Evolutionary conservation across 73 alveolate genomes (phyloP).

Genomic region (Tetrahymena malaccensis): DNA sequence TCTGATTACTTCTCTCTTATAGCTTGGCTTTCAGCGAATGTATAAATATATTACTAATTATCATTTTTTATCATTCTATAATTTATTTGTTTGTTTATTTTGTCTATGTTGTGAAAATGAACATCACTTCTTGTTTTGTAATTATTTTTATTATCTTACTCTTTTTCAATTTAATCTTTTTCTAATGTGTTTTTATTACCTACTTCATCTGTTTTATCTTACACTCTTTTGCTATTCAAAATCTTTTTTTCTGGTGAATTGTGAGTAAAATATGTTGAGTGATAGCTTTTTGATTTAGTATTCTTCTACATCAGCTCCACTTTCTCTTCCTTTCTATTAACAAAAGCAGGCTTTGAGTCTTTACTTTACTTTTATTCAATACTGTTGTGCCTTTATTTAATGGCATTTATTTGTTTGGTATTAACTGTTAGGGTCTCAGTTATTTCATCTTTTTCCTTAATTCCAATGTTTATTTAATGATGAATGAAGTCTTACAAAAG

Average conservation of each 20-base stretch:
- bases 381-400: background rate
- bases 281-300: background rate
- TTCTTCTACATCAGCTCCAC: background rate
- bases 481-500: background rate
- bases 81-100: background rate
- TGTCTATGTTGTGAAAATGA: background rate
- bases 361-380: background rate
- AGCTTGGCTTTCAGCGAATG: background rate
- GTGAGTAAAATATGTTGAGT: background rate
- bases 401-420: background rate
- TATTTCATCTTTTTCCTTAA: background rate
- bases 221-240: no score
- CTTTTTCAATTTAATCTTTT: background rate
- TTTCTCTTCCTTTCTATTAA: background rate
- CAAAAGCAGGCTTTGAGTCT: background rate
- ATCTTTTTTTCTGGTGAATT: background rate
- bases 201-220: background rate
- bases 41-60: background rate
- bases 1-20: background rate
- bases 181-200: background rate
- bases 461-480: background rate
- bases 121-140: background rate
- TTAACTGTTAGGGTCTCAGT: background rate
- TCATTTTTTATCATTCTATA: background rate
- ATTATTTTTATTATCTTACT: background rate